Evolutionary conservation across 495 filamentous ascomycete genomes (phyloP), one percentile per base, ranked within the genome.

Genomic region (Podospora australis): DNA sequence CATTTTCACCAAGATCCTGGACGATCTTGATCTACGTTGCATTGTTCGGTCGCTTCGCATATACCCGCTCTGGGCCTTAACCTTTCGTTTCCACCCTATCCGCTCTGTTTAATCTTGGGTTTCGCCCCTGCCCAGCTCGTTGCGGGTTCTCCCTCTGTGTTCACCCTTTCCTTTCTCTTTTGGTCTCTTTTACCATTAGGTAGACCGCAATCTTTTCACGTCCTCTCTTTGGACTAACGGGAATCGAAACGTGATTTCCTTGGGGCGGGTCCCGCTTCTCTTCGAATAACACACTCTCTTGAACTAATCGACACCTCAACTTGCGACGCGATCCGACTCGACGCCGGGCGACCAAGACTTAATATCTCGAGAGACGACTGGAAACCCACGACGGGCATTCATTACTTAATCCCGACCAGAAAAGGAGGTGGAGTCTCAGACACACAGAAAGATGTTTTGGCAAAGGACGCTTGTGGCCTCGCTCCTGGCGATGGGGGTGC

Each of bases 261-360:
- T 54, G 50, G 60, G 60, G 60, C 60, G 35, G 60, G 60, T 46
- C 60, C 60, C 60, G 28, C 48, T 53, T 55, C 49, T 53, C 47
- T 56, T 60, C 52, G 16, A 47, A 29, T 41, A 44, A n/a, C 42
- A 16, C 23, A 24, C 47, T 52, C 47, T 53, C 42, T 50, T 49
- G 34, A 5, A 39, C 11, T 28, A 13, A 28, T 43, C 24, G 2
- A 42, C 23, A 38, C 25, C 32, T 32, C 34, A n/a, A 41, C 38
- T 24, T 39, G 19, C 23, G 21, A 22, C 38, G 19, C 21, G 26
- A 17, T 50, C 36, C 22, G 46, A 48, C 42, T 34, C n/a, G 40
- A 52, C 60, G 55, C 56, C 45, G 53, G 50, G 49, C 48, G 40
- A 56, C 54, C 25, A 25, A 22, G 39, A 11, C 42, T 20, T 29